phyloP scores from a whole-genome alignment of 202 grass and related monocot genomes.

The Zizania palustris region DNA sequence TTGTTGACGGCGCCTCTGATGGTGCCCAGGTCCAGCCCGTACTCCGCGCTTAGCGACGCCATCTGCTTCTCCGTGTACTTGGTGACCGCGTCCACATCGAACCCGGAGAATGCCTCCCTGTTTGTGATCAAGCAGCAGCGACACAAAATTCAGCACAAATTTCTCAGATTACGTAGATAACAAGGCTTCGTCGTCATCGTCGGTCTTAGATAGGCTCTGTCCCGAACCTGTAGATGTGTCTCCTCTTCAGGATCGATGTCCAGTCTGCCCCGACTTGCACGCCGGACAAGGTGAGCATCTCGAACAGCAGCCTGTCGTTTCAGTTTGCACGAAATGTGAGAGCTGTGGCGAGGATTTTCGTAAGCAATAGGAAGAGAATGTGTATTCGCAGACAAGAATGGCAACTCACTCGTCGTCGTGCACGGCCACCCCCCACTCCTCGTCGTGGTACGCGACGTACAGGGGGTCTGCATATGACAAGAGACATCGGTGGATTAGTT shows the following conservation, averaged over 20 bases:
- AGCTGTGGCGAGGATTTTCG: too few relatives aligned
- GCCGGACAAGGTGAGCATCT: constrained; percentile 79
- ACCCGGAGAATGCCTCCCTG: constrained; percentile 81
- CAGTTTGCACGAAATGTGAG: constrained; percentile 19
- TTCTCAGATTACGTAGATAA: not conserved
- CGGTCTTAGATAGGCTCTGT: not conserved
- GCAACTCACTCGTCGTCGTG: constrained; percentile 77
- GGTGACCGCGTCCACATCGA: constrained; percentile 68
- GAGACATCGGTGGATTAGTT: not conserved
- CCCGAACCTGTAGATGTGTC: constrained; percentile 68
- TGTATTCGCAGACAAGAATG: too few relatives aligned
- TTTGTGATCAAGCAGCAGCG: constrained; percentile 15
- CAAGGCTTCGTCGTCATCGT: not conserved
- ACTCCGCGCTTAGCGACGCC: constrained; percentile 67
- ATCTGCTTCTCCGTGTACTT: constrained; percentile 88
- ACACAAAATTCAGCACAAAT: constrained; percentile 34
- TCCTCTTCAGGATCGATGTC: constrained; percentile 86
- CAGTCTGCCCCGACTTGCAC: constrained; percentile 92
- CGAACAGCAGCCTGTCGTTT: constrained; percentile 75
- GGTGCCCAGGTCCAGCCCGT: constrained; percentile 67
- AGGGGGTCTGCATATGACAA: constrained; percentile 53
- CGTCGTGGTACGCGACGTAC: constrained; percentile 84
- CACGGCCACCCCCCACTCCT: constrained; percentile 92
- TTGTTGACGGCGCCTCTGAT: constrained; percentile 80
- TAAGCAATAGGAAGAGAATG: too few relatives aligned